phyloP scores from a whole-genome alignment of 2,329 filamentous ascomycete species.

The Fusarium nygamai region DNA sequence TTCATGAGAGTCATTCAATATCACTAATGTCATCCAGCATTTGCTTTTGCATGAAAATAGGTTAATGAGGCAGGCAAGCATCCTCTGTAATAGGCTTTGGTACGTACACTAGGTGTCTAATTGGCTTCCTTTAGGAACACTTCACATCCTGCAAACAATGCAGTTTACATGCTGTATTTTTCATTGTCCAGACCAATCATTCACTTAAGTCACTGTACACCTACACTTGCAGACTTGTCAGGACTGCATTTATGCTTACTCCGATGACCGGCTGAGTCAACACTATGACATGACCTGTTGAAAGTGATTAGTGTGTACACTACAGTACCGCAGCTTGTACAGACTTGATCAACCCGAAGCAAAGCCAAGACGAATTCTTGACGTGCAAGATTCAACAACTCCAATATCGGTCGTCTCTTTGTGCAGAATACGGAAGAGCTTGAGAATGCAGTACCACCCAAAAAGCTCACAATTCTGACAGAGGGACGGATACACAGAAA shows the following conservation, averaged over 20 bases:
- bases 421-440: not conserved
- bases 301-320: not conserved
- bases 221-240: not conserved
- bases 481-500: not conserved
- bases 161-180: not conserved
- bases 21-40: not conserved
- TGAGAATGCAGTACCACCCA: not conserved
- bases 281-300: not conserved
- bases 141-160: not conserved
- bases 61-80: not conserved
- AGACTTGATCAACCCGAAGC: not conserved
- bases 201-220: not conserved
- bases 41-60: not conserved
- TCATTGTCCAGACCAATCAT: not conserved
- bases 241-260: not conserved
- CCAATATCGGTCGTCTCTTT: not conserved
- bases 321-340: not conserved
- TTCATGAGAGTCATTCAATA: not conserved
- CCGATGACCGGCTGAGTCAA: not conserved
- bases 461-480: not conserved
- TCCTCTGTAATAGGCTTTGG: not conserved
- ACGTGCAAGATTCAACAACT: not conserved
- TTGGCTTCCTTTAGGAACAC: not conserved
- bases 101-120: not conserved
- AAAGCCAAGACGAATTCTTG: not conserved